Percentiles rank a stretch among this genome's conserved stretches.
Conservation (phyloP, 352 stramenopile genomes). For the Blastocystis sp. region DNA sequence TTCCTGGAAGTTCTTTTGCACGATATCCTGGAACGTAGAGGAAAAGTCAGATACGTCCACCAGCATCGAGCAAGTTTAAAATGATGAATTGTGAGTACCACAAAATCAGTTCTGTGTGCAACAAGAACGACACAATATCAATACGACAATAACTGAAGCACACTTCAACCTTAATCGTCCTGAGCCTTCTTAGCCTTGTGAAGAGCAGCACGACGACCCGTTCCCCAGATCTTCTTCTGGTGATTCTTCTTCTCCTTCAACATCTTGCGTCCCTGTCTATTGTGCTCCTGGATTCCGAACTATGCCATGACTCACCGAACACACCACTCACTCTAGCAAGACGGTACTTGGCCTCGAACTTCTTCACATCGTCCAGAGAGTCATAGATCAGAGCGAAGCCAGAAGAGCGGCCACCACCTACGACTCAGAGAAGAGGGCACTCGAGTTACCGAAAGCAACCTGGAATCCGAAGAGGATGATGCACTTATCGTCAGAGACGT, state of each 20-base stretch:
- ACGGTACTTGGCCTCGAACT: constrained; percentile 61
- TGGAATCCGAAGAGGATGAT: constrained; percentile 62
- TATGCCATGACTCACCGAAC: neutral
- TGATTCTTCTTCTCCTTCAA: constrained; percentile 62
- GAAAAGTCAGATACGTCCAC: neutral
- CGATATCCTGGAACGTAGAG: neutral
- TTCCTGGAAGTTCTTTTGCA: neutral
- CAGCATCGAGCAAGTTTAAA: neutral
- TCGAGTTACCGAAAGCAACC: constrained; percentile 47
- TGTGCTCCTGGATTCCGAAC: constrained; percentile 51
- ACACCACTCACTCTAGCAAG: neutral
- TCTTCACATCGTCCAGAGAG: constrained; percentile 56
- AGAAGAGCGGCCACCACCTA: constrained; percentile 52
- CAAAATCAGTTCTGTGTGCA: neutral
- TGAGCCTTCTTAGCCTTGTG: constrained; percentile 61
- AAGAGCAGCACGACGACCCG: constrained; percentile 59
- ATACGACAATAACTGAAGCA: constrained; percentile 1
- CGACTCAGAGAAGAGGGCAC: neutral
- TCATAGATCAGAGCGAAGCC: constrained; percentile 61
- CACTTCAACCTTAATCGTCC: constrained; percentile 30
- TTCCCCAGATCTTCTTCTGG: constrained; percentile 61
- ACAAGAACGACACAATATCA: neutral
- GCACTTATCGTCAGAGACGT: constrained; percentile 61
- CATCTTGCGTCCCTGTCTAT: constrained; percentile 55
- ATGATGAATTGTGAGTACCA: neutral